These are phyloP conservation scores for Chytridium lagenaria DNA, from an alignment of 371 early-diverging fungal species.

Conservation along the genomic window DNA sequence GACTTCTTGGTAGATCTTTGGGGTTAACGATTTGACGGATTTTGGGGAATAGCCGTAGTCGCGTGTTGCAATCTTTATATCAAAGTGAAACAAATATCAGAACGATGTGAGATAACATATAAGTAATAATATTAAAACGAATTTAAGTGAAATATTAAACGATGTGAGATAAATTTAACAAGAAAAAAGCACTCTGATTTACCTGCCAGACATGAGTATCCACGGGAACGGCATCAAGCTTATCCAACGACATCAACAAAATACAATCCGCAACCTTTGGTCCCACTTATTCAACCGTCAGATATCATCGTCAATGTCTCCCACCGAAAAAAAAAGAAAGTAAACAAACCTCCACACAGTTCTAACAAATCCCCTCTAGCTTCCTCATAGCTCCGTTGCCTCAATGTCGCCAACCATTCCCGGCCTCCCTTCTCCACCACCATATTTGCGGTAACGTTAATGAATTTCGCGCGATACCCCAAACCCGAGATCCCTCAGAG, in stretches of 20 bases:
- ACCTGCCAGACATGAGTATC: constrained; percentile 82
- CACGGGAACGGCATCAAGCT: constrained; percentile 82
- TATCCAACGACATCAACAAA: constrained; percentile 55
- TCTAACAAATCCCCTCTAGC: constrained; percentile 68
- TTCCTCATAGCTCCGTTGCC: constrained; percentile 60
- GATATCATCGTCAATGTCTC: no score
- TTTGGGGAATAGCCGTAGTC: constrained; percentile 27
- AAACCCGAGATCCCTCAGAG: constrained; percentile 82
- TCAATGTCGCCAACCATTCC: constrained; percentile 68
- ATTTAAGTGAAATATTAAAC: no score
- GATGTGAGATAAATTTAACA: no score
- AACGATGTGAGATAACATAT: no score
- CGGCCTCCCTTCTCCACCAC: constrained; percentile 46
- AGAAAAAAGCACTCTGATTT: no score
- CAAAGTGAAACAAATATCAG: no score
- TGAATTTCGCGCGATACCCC: constrained; percentile 90
- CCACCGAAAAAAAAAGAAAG: not conserved
- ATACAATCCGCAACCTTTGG: constrained; percentile 99
- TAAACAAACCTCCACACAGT: constrained; percentile 60
- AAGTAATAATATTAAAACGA: no score
- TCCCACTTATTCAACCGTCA: constrained; percentile 57
- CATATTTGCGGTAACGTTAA: constrained; percentile 36
- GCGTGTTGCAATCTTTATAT: not conserved
- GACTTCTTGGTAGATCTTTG: constrained; percentile 71
- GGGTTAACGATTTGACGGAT: constrained; percentile 66